These are phyloP conservation scores for Fusarium poae DNA, from an alignment of 2,329 filamentous ascomycete genomes.

Conservation along the genomic window DNA sequence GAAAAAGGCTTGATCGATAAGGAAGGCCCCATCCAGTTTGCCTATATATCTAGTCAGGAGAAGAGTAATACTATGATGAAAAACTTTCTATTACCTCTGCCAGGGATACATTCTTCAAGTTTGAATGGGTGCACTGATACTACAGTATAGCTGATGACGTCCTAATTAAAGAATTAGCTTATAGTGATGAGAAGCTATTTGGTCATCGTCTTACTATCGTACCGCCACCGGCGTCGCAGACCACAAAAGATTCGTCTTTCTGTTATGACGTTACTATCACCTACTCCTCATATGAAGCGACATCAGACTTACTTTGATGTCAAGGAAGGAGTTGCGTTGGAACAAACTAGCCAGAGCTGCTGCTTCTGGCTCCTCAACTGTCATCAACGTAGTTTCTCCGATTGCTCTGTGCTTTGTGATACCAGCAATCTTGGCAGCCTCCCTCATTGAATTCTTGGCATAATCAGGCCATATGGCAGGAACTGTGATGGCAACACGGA, in stretches of 20 bases:
- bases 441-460: not conserved
- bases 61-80: too few relatives aligned
- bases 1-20: not conserved
- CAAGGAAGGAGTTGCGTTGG: not conserved
- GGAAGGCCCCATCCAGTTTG: not conserved
- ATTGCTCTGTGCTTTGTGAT: not conserved
- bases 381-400: not conserved
- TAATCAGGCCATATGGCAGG: constrained; percentile 3
- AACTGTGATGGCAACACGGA: not conserved
- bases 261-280: not conserved
- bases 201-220: not conserved
- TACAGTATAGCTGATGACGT: constrained; percentile 5
- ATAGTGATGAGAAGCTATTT: too few relatives aligned
- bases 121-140: not conserved
- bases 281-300: not conserved
- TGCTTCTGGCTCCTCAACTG: constrained; percentile 6
- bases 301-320: not conserved
- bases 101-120: not conserved
- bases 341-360: not conserved
- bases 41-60: not conserved
- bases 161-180: not conserved
- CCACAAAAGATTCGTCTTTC: not conserved
- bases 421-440: not conserved
- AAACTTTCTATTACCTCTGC: not conserved
- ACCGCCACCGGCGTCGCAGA: constrained; percentile 3